Base-by-base conservation (phyloP, 495 filamentous ascomycete genomes). In the Aspergillus coremiiformis region DNA sequence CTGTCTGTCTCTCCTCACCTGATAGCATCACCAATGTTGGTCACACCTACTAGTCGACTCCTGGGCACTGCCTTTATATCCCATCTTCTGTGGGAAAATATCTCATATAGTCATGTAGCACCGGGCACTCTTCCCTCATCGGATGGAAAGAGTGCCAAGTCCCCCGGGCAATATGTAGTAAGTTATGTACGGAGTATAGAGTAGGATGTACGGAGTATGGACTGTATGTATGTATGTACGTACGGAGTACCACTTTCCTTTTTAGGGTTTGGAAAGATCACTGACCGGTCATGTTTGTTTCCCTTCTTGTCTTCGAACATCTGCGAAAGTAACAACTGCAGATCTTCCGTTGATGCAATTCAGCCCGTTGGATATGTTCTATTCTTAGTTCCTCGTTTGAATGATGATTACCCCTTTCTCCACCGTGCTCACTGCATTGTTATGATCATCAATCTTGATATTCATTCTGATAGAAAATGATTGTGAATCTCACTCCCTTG, bases 21-120 rank as follows among this genome's bases (percentile, higher is more conserved):
- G 53, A 60, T 56, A 39, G 26, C 22, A 56, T 56, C 57, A 56
- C 53, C 35, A 52, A n/a, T 27, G 26, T 45, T 24, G 51, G 57
- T 60, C 53, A 60, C 50, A 53, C 20, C 12, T 35, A 10, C 32
- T 35, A 10, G 2, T 30, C n/a, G 4, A 29, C 5, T 24, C 27
- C 22, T 24, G n/a, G n/a, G n/a, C n/a, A n/a, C n/a, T n/a, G n/a
- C n/a, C n/a, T n/a, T n/a, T n/a, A n/a, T n/a, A n/a, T n/a, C n/a
- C n/a, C n/a, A n/a, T n/a, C n/a, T n/a, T n/a, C n/a, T n/a, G n/a
- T n/a, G n/a, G n/a, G n/a, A 5, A 12, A 44, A 44, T 22, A 15
- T 12, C 41, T 44, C 8, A 8, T 27, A 8, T 27, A 27, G 24
- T 27, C n/a, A n/a, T n/a, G n/a, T n/a, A n/a, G n/a, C n/a, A n/a